These are phyloP conservation scores for Saccharomycopsis sp. DNA, from an alignment of 805 yeast genomes.

Conservation along the genomic window DNA sequence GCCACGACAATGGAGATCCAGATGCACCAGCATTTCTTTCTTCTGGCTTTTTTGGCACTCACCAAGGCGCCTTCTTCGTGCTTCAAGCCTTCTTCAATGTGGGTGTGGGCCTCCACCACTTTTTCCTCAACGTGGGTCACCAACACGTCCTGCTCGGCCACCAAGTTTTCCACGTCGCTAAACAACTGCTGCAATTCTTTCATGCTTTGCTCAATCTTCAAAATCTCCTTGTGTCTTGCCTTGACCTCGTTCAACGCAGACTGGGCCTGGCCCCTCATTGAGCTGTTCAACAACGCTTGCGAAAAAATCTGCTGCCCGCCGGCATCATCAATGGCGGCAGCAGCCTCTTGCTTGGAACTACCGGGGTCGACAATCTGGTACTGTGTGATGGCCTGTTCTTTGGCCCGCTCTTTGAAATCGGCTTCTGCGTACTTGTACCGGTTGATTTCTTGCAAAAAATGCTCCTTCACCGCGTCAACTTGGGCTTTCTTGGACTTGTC, in stretches of 20 bases:
- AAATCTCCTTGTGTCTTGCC: slow-evolving; percentile 88
- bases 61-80: slow-evolving; percentile 87
- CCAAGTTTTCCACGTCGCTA: slow-evolving; percentile 93
- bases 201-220: slow-evolving; percentile 91
- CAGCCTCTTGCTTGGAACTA: slow-evolving; percentile 75
- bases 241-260: slow-evolving; percentile 94
- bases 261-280: slow-evolving; percentile 90
- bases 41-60: slow-evolving; percentile 83
- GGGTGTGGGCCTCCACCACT: slow-evolving; percentile 75
- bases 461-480: slow-evolving; percentile 79
- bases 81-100: slow-evolving; percentile 89
- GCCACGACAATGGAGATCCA: slow-evolving; percentile 52
- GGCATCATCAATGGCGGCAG: slow-evolving; percentile 74
- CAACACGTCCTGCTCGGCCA: slow-evolving; percentile 87
- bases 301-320: slow-evolving; percentile 89
- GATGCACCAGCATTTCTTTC: slow-evolving; percentile 80
- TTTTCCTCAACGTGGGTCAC: slow-evolving; percentile 77
- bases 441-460: slow-evolving; percentile 79
- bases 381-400: slow-evolving; percentile 86
- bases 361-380: slow-evolving; percentile 82
- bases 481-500: slow-evolving; percentile 82
- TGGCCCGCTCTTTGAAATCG: slow-evolving; percentile 73
- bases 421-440: slow-evolving; percentile 82
- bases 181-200: slow-evolving; percentile 91
- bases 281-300: slow-evolving; percentile 79